These are phyloP conservation scores for Camelina hispida DNA, from an alignment of 345 rosid genomes.

Conservation along the genomic window DNA sequence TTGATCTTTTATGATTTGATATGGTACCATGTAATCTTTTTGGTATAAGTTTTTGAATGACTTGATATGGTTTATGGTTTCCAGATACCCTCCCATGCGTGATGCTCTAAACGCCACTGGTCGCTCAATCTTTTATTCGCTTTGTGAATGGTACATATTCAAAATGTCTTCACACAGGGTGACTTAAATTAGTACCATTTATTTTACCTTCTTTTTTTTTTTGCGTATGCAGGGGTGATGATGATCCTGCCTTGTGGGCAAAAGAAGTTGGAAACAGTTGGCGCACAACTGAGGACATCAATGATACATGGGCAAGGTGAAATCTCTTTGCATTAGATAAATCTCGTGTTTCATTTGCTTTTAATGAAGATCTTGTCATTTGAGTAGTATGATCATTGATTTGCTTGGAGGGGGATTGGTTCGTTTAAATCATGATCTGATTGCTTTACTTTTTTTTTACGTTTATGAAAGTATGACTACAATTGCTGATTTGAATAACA, in stretches of 20 bases:
- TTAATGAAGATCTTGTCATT: constrained; percentile 18
- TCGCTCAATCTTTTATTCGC: constrained; percentile 73
- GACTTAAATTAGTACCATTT: background rate
- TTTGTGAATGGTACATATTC: constrained; percentile 82
- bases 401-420: background rate
- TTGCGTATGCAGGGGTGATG: constrained; percentile 67
- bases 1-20: constrained; percentile 28
- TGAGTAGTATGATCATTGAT: constrained; percentile 20
- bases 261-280: constrained; percentile 94
- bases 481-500: constrained; percentile 89
- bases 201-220: background rate
- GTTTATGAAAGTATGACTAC: constrained; percentile 76
- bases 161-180: constrained; percentile 8
- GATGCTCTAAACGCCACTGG: constrained; percentile 85
- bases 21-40: constrained; percentile 2
- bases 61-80: constrained; percentile 34
- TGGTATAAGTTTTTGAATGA: constrained; percentile 9
- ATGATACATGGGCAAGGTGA: constrained; percentile 95
- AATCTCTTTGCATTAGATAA: constrained; percentile 35
- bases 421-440: constrained; percentile 12
- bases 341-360: background rate
- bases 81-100: constrained; percentile 95
- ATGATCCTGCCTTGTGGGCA: constrained; percentile 97
- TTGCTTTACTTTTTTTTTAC: constrained; percentile 14
- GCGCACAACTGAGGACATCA: constrained; percentile 95